phyloP scores from a whole-genome alignment of 371 early-diverging fungal species.

The Mucor saturninus region DNA sequence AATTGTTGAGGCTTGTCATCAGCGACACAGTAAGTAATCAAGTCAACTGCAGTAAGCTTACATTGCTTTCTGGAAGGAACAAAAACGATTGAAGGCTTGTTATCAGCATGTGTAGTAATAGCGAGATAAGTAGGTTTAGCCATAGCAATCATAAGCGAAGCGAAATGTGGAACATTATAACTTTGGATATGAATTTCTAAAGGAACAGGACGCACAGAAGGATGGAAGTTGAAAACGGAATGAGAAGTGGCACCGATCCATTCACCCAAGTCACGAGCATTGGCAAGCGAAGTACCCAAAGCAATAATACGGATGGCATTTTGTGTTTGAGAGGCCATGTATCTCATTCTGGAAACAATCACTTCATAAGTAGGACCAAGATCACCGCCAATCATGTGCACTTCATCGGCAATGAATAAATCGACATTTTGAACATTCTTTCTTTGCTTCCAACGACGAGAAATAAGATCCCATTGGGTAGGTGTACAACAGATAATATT shows the following conservation, averaged over 20 bases:
- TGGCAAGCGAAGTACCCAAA: slow-evolving; percentile 87
- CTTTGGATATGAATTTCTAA: slow-evolving; percentile 95
- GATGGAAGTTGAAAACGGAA: slow-evolving; percentile 92
- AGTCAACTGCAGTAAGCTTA: slow-evolving; percentile 84
- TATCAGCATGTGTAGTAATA: slow-evolving; percentile 66
- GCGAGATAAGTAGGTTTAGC: slow-evolving; percentile 87
- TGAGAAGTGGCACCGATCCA: slow-evolving; percentile 87
- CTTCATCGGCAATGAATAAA: slow-evolving; percentile 95
- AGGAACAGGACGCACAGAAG: slow-evolving; percentile 91
- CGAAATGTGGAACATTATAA: slow-evolving; percentile 87
- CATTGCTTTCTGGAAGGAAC: slow-evolving; percentile 93
- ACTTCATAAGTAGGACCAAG: slow-evolving; percentile 91
- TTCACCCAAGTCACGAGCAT: slow-evolving; percentile 94
- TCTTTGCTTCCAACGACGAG: slow-evolving; percentile 94
- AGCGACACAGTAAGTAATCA: slow-evolving; percentile 79
- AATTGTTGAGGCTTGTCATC: slow-evolving; percentile 75
- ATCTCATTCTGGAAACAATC: slow-evolving; percentile 91
- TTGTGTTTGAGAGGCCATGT: slow-evolving; percentile 86
- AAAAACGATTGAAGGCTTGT: slow-evolving; percentile 84
- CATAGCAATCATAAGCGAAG: slow-evolving; percentile 95
- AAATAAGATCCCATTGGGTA: slow-evolving; percentile 97
- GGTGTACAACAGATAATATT: slow-evolving; percentile 96
- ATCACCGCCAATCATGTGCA: slow-evolving; percentile 93
- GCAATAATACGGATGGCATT: slow-evolving; percentile 88
- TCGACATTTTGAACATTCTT: slow-evolving; percentile 89